Evolutionary conservation across 225 moss, liverwort and hornwort genomes (phyloP).

Genomic region (Polytrichum formosum): DNA sequence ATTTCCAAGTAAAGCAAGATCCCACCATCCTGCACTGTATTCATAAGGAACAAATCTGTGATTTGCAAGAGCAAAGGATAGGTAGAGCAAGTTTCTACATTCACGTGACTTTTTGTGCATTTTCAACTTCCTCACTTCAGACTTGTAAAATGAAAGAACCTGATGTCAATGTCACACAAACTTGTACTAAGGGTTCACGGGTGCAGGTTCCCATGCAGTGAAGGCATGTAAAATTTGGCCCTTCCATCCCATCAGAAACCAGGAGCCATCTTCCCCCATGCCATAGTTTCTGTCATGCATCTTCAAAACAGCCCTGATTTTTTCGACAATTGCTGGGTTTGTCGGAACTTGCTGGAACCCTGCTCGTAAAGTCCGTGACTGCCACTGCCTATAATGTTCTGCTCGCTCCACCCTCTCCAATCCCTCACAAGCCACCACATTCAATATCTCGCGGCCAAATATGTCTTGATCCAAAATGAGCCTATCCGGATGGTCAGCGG

Average conservation of each 20-base stretch:
- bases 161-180: too few species aligned
- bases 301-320: slow-evolving; percentile 7
- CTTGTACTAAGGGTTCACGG: slow-evolving; percentile 4
- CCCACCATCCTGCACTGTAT: too few species aligned
- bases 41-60: too few species aligned
- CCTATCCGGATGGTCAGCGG: slow-evolving; percentile 21
- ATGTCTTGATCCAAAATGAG: slow-evolving; percentile 36
- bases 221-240: slow-evolving; percentile 32
- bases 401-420: slow-evolving; percentile 54
- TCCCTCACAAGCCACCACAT: slow-evolving; percentile 58
- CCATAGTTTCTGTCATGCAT: slow-evolving; percentile 30
- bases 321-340: neutral
- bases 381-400: slow-evolving; percentile 51
- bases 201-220: slow-evolving; percentile 25
- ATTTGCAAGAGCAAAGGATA: too few species aligned
- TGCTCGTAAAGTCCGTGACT: slow-evolving; percentile 44
- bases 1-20: too few species aligned
- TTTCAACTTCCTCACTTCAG: too few species aligned
- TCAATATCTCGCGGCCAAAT: slow-evolving; percentile 47
- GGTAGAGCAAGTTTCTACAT: too few species aligned
- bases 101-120: too few species aligned
- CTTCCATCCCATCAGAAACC: slow-evolving; percentile 52
- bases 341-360: slow-evolving; percentile 44
- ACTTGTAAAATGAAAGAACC: too few species aligned
- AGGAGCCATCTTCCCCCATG: slow-evolving; percentile 28